Evolutionary conservation across 2,329 filamentous ascomycete genomes (phyloP), one percentile per base, ranked within the genome.

Genomic region (Penicillium fuscoglaucum): DNA sequence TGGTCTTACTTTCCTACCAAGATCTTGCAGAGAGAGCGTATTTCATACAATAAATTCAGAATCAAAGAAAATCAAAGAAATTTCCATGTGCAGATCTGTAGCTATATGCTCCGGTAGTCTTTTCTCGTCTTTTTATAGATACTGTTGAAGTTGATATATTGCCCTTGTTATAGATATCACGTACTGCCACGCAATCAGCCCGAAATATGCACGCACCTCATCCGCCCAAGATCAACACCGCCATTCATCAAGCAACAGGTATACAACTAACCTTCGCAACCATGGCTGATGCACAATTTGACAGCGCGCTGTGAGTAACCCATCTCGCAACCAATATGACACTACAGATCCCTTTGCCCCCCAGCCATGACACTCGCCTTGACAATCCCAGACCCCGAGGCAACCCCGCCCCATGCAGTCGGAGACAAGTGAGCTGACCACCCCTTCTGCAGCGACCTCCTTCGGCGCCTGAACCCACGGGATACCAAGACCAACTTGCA

Each of bases 401-500:
- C 58, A 62, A 71, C 69, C 71, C 68, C 70, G 59, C 65, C 55
- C 45, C 48, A 59, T 55, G 55, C 58, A 63, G 41, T 46, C 40
- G 55, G 52, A 60, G 50, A 53, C 53, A 54, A 55, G 60, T 60
- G 41, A 67, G 68, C 71, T 73, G 64, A 70, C 67, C 62, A 69
- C 54, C 43, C 54, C 44, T 56, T 58, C 57, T 37, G 45, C 56
- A 98, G 95, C 72, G 95, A 99, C 82, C 93, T 99, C 74, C 93
- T 99, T 78, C 93, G 95, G 70, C 95, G 95, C 65, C 89, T 99
- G 62, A 96, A 96, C 80, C 95, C 95, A 44, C 96, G 96, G 76
- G 87, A 95, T 78, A 97, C 93, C 55, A 84, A 92, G 71, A 78
- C 85, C 61, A 96, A 99, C 80, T 90, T 99, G 70, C 88, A 90